Conservation (phyloP, 306 rosid genomes). For the Sindora glabra region DNA sequence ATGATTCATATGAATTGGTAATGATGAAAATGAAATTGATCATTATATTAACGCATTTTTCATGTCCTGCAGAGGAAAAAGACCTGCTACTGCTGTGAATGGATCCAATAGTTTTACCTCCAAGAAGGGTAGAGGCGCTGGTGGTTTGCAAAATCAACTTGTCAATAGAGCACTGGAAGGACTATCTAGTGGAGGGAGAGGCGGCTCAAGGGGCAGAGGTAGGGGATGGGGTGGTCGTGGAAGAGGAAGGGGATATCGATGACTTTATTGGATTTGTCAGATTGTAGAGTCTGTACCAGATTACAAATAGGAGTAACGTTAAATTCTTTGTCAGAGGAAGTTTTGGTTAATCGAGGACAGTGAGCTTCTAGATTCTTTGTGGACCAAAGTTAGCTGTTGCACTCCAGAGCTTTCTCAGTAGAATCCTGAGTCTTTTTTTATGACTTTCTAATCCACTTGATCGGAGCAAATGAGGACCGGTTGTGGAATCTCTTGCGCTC, state of each 20-base stretch:
- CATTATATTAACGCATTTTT: no score
- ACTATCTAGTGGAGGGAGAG: constrained; percentile 37
- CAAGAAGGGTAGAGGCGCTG: constrained; percentile 76
- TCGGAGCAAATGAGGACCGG: no score
- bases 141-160: constrained; percentile 68
- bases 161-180: constrained; percentile 79
- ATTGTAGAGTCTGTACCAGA: not conserved
- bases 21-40: not conserved
- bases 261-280: not conserved
- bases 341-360: no score
- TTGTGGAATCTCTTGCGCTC: no score
- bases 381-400: no score
- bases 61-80: constrained; percentile 48
- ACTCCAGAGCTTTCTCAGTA: no score
- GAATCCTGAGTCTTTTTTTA: no score
- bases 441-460: no score
- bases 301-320: not conserved
- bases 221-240: constrained; percentile 50
- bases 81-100: constrained; percentile 48
- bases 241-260: constrained; percentile 45
- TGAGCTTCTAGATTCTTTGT: no score
- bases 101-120: constrained; percentile 47
- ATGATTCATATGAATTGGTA: not conserved
- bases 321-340: constrained; percentile 9
- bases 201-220: constrained; percentile 35